Evolutionary conservation across 805 yeast genomes (phyloP).

Genomic region (Saccharomycodes ludwigii): DNA sequence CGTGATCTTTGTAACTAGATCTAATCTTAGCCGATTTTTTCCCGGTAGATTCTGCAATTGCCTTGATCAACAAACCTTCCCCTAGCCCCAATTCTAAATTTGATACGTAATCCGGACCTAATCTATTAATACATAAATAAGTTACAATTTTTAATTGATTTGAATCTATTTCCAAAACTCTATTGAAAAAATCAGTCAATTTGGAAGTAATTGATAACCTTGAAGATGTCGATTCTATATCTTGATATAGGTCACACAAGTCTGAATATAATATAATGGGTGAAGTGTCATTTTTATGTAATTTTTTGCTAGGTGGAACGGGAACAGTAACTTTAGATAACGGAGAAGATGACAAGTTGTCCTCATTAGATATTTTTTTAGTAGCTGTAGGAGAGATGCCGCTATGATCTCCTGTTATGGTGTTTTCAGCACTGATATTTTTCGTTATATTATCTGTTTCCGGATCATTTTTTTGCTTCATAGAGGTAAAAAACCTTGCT

Average conservation of each 20-base stretch:
- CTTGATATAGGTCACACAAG: constrained; percentile 54
- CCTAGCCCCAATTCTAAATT: constrained; percentile 91
- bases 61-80: constrained; percentile 76
- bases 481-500: constrained; percentile 20
- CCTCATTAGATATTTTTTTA: neutral
- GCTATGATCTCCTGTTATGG: no score
- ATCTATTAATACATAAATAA: constrained; percentile 73
- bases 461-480: constrained; percentile 10
- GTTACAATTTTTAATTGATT: constrained; percentile 53
- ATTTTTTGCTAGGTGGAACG: no score
- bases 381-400: neutral
- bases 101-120: constrained; percentile 88
- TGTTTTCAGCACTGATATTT: no score
- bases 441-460: no score
- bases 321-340: no score
- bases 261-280: constrained; percentile 25
- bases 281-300: constrained; percentile 2
- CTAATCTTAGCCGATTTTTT: constrained; percentile 59
- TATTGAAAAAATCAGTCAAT: constrained; percentile 60
- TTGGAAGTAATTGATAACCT: constrained; percentile 69
- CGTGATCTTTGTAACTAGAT: constrained; percentile 61
- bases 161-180: constrained; percentile 45
- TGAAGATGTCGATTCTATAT: constrained; percentile 69
- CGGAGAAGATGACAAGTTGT: neutral
- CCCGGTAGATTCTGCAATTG: constrained; percentile 85